Conservation (phyloP, 2,329 filamentous ascomycete genomes). For the Colletotrichum karsti region DNA sequence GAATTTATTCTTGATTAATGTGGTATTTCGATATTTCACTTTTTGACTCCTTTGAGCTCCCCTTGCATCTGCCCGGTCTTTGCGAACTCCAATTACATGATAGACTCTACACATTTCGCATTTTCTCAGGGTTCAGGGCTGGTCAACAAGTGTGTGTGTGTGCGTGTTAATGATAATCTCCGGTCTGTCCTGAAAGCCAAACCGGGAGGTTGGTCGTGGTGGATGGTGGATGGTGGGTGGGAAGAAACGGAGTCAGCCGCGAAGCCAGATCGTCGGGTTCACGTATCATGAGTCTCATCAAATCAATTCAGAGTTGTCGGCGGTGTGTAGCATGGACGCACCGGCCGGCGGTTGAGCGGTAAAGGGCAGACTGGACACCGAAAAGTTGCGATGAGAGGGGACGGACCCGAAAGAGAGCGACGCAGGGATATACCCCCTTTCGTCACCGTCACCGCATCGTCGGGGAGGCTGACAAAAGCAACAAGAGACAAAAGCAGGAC, state of each 20-base stretch:
- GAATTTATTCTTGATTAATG: too few relatives aligned
- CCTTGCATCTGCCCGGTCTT: too few relatives aligned
- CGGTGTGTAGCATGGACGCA: conserved; percentile 5
- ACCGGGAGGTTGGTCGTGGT: not conserved
- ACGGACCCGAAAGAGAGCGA: not conserved
- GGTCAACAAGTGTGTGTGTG: too few relatives aligned
- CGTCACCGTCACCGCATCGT: too few relatives aligned
- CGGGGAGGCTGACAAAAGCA: too few relatives aligned
- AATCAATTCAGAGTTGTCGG: not conserved
- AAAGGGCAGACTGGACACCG: not conserved
- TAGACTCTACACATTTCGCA: not conserved
- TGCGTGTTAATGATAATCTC: not conserved
- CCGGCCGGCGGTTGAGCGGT: not conserved
- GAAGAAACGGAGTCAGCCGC: not conserved
- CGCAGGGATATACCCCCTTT: conserved; percentile 2
- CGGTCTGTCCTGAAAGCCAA: not conserved
- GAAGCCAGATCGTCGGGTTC: not conserved
- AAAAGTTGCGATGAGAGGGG: not conserved
- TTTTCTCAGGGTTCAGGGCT: conserved; percentile 8
- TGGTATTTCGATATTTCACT: too few relatives aligned
- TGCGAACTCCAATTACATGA: too few relatives aligned
- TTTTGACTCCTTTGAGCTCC: too few relatives aligned
- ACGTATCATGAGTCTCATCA: not conserved
- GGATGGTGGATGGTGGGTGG: not conserved
- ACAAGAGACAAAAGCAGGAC: too few relatives aligned